Percentiles rank a stretch among this genome's conserved stretches.
Evolutionary conservation across 768 basidiomycete genomes (phyloP).

Genomic region (Mycena indigotica): DNA sequence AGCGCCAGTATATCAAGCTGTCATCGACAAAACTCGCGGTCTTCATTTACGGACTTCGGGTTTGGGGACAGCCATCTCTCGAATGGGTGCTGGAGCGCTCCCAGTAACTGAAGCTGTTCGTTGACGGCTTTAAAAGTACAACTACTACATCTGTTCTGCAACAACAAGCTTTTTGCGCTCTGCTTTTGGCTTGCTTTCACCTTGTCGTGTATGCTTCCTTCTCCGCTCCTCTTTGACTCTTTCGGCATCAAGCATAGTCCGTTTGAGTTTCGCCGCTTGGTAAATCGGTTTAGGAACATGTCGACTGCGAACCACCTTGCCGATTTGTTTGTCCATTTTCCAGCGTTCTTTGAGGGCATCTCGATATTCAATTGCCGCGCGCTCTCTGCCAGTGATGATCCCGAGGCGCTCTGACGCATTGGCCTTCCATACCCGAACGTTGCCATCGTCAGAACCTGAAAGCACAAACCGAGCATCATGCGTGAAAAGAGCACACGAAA

Average conservation of each 20-base stretch:
- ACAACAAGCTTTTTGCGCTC: slow-evolving; percentile 89
- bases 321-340: slow-evolving; percentile 81
- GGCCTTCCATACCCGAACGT: slow-evolving; percentile 94
- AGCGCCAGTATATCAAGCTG: slow-evolving; percentile 86
- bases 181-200: slow-evolving; percentile 84
- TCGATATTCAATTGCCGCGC: slow-evolving; percentile 91
- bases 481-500: slow-evolving; percentile 86
- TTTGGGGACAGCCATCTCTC: slow-evolving; percentile 69
- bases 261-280: slow-evolving; percentile 83
- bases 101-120: background rate
- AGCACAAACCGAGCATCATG: slow-evolving; percentile 90
- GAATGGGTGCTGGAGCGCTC: slow-evolving; percentile 29
- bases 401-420: slow-evolving; percentile 92
- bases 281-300: slow-evolving; percentile 92
- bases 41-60: slow-evolving; percentile 90
- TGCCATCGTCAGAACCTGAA: slow-evolving; percentile 92
- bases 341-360: slow-evolving; percentile 86
- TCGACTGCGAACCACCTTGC: slow-evolving; percentile 75
- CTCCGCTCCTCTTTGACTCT: slow-evolving; percentile 93
- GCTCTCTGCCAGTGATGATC: slow-evolving; percentile 85
- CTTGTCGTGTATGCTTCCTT: slow-evolving; percentile 84
- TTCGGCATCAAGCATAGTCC: slow-evolving; percentile 87
- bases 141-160: slow-evolving; percentile 67
- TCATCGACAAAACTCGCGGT: slow-evolving; percentile 95
- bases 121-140: background rate